Base-by-base conservation (phyloP, 352 stramenopile species). In the Elongisporangium senticosum region DNA sequence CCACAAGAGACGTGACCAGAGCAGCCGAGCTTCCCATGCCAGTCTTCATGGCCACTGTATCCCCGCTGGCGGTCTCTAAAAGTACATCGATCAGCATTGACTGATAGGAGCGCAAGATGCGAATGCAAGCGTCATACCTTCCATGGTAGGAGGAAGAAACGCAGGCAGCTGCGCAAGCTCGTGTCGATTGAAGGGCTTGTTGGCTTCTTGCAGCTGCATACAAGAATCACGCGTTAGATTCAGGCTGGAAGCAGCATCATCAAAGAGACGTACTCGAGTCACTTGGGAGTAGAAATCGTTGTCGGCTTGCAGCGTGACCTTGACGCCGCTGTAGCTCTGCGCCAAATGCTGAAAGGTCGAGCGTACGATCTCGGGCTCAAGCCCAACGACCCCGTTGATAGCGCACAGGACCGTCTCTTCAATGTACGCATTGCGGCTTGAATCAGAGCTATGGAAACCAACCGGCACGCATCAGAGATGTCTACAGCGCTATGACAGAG, bases 241-340 rank as follows among this genome's bases (percentile, higher is more conserved):
- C 47, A 4, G 17, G 52, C 14, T 33, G 33, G 51, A 14, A 43
- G 0, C 21, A 33, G 14, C 20, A 39, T 6, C 17, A 20, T 21
- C 4, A 54, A 21, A 50, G 19, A 15, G 0, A 43, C 56, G 13
- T 63, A 90, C 82, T 55, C 79, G 70, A 19, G 77, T 49, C 6
- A 80, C 75, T 81, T 98, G 89, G 1, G 90, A 98, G 72, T 99
- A 99, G 72, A 99, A 99, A 53, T 98, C 96, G 66, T 99, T 99
- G 69, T 98, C 94, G 5, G 93, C 96, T 33, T 83, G 62, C 23
- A 99, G 87, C 23, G 68, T 86, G 49, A 98, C 81, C 23, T 76
- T 65, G 19, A 98, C 67, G 1, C 63, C 47, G 7, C 61, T 49
- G 3, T 57, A 61, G 7, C 51, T 58, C 13, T 52, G 33, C 4